phyloP scores from a whole-genome alignment of 106 monocot genomes.

The Dioscorea alata region DNA sequence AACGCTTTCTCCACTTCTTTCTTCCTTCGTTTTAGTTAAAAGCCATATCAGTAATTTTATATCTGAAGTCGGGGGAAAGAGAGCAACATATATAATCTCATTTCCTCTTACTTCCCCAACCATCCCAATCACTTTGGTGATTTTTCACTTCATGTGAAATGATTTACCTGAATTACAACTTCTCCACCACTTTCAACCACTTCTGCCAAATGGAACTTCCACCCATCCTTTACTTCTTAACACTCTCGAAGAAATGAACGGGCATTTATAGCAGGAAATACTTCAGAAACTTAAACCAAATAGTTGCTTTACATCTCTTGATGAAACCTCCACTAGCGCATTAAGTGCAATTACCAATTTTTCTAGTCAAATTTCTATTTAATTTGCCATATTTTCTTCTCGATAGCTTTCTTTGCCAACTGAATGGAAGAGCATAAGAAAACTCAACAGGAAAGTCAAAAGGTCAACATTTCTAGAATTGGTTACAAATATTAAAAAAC shows the following conservation, averaged over 20 bases:
- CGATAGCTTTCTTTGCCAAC: no score
- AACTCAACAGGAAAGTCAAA: background rate
- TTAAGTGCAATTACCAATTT: background rate
- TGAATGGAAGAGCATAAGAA: background rate
- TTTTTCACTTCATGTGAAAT: background rate
- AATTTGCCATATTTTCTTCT: background rate
- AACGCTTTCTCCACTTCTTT: no score
- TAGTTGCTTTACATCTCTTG: background rate
- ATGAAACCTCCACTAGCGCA: background rate
- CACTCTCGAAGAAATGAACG: background rate
- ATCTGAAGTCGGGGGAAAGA: no score
- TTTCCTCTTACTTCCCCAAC: no score
- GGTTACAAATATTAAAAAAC: background rate
- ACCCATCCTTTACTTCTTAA: background rate
- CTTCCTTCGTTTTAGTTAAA: no score
- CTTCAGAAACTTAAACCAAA: background rate
- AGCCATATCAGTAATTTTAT: no score
- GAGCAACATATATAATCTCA: no score
- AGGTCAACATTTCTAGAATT: background rate
- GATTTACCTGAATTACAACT: background rate
- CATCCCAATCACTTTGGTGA: no score
- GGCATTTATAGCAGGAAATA: background rate
- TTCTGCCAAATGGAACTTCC: background rate
- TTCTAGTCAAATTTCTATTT: background rate
- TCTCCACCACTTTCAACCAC: background rate